A percentile compares a stretch with the other conserved stretches of the same genome.
Evolutionary conservation across 1,139 yeast species (phyloP).

Genomic region (Lodderomyces jiufengensis): DNA sequence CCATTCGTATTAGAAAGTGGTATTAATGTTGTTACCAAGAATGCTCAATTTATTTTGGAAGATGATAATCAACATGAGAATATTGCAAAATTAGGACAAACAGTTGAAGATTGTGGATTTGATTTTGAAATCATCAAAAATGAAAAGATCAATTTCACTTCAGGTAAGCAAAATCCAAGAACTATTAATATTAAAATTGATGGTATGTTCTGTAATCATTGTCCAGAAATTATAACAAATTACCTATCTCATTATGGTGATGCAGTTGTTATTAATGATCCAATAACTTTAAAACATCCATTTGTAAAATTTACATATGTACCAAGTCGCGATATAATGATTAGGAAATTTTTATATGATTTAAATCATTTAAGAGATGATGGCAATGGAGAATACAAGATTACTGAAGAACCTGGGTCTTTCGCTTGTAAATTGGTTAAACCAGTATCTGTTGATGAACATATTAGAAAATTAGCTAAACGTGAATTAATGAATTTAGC

Average conservation of each 20-base stretch:
- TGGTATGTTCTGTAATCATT: constrained; percentile 71
- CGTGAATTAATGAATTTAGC: constrained; percentile 47
- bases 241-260: constrained; percentile 53
- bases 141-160: constrained; percentile 42
- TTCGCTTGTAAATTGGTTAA: constrained; percentile 56
- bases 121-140: constrained; percentile 47
- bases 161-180: constrained; percentile 46
- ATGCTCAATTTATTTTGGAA: constrained; percentile 57
- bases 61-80: constrained; percentile 21
- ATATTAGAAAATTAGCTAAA: constrained; percentile 48
- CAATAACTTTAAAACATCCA: constrained; percentile 54
- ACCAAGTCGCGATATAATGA: constrained; percentile 46
- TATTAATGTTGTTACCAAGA: constrained; percentile 56
- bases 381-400: constrained; percentile 18
- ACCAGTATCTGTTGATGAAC: constrained; percentile 60
- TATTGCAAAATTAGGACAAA: constrained; percentile 38
- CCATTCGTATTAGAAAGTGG: constrained; percentile 53
- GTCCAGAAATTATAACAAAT: constrained; percentile 56
- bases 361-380: constrained; percentile 37
- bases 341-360: constrained; percentile 50
- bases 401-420: constrained; percentile 24
- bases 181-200: constrained; percentile 54
- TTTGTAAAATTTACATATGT: constrained; percentile 59
- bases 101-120: constrained; percentile 66
- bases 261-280: constrained; percentile 53